Evolutionary conservation across 768 basidiomycete genomes (phyloP).

Genomic region (Phlebiopsis gigantea): DNA sequence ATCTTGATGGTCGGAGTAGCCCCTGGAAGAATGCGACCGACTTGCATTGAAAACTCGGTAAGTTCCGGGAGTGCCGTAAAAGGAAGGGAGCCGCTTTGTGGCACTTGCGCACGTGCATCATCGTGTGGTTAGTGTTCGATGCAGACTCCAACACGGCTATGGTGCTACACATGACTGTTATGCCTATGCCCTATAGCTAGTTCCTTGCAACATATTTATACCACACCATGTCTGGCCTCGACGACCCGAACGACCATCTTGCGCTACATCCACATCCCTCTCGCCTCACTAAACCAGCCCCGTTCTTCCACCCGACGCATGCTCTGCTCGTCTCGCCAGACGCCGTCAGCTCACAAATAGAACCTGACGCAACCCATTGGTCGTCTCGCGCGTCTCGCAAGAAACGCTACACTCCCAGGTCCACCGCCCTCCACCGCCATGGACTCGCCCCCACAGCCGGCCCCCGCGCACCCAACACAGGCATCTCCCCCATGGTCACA

Average conservation of each 20-base stretch:
- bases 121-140: too few relatives aligned
- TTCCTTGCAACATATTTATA: neutral
- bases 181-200: too few relatives aligned
- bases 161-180: too few relatives aligned
- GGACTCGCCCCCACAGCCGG: neutral
- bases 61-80: too few relatives aligned
- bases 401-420: constrained; percentile 15
- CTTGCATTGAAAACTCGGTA: too few relatives aligned
- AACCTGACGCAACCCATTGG: constrained; percentile 26
- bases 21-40: too few relatives aligned
- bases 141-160: too few relatives aligned
- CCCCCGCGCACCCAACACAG: neutral
- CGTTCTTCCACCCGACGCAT: constrained; percentile 8
- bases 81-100: too few relatives aligned
- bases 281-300: constrained; percentile 8
- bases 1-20: too few relatives aligned
- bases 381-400: constrained; percentile 32
- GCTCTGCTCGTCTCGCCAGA: neutral
- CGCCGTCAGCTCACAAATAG: neutral
- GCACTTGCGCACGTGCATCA: too few relatives aligned
- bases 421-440: constrained; percentile 5
- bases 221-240: neutral
- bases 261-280: neutral
- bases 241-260: neutral
- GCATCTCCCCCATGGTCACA: constrained; percentile 1